Evolutionary conservation across 305 asterid genomes (phyloP).

Genomic region (Coffea humblotiana): DNA sequence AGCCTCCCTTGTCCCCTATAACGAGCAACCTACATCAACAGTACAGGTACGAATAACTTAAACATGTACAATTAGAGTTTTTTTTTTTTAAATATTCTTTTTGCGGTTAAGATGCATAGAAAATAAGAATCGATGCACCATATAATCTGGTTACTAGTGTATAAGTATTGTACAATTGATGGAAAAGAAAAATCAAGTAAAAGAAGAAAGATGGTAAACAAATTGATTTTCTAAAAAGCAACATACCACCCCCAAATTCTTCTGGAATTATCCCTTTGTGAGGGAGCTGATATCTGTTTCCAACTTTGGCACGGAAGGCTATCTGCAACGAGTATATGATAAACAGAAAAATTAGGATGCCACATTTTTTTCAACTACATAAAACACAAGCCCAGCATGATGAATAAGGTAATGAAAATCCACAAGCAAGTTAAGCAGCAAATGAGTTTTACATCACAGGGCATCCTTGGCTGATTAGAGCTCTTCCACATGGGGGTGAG

Average conservation of each 20-base stretch:
- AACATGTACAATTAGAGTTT: neutral
- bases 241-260: slow-evolving; percentile 95
- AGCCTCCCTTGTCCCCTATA: slow-evolving; percentile 95
- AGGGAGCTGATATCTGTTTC: slow-evolving; percentile 88
- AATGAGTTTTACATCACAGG: neutral
- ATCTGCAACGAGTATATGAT: slow-evolving; percentile 44
- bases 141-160: neutral
- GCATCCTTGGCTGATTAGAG: slow-evolving; percentile 3
- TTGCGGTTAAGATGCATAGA: too few relatives aligned
- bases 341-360: neutral
- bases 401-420: neutral
- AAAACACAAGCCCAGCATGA: neutral
- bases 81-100: too few relatives aligned
- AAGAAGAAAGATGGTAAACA: slow-evolving; percentile 15
- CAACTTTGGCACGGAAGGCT: slow-evolving; percentile 94
- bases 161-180: neutral
- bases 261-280: slow-evolving; percentile 96
- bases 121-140: neutral
- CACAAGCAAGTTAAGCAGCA: neutral
- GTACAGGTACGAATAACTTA: neutral
- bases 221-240: slow-evolving; percentile 15
- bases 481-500: neutral
- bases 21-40: slow-evolving; percentile 75
- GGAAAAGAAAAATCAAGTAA: neutral
- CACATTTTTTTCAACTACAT: neutral